Conservation (phyloP, 2,329 filamentous ascomycete genomes). For the Apiospora rasikravindrae region DNA sequence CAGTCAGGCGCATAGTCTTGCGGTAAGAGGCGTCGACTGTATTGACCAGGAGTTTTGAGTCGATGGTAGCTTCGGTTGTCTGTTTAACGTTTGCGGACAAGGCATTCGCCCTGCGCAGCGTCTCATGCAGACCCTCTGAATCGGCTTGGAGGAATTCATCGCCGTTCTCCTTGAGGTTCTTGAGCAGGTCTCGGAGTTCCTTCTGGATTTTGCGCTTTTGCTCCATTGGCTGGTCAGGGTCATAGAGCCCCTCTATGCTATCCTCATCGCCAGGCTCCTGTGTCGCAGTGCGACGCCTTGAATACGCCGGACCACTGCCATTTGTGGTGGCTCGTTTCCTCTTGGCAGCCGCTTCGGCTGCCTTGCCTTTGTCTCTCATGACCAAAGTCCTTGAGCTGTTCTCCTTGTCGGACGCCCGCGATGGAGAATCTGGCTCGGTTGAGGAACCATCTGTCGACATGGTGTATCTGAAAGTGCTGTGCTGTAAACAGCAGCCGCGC, state of each 20-base stretch:
- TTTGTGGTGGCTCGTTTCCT: slow-evolving; percentile 38
- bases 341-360: slow-evolving; percentile 32
- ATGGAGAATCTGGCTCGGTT: slow-evolving; percentile 18
- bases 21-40: slow-evolving; percentile 81
- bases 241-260: slow-evolving; percentile 57
- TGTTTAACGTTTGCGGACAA: slow-evolving; percentile 76
- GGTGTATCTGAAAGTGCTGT: neutral
- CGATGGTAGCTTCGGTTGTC: slow-evolving; percentile 87
- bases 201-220: slow-evolving; percentile 75
- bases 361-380: slow-evolving; percentile 38
- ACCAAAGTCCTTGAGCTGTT: slow-evolving; percentile 29
- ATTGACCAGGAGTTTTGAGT: slow-evolving; percentile 83
- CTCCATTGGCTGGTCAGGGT: slow-evolving; percentile 81
- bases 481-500: neutral
- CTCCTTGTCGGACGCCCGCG: slow-evolving; percentile 21
- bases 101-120: slow-evolving; percentile 69
- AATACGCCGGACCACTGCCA: slow-evolving; percentile 33
- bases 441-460: slow-evolving; percentile 1
- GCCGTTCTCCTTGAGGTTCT: slow-evolving; percentile 65
- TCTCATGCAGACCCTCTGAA: slow-evolving; percentile 68
- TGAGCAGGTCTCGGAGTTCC: slow-evolving; percentile 71
- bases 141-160: slow-evolving; percentile 72
- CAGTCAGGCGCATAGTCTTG: slow-evolving; percentile 74
- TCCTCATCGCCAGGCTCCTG: slow-evolving; percentile 31
- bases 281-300: slow-evolving; percentile 35